Percentiles rank a stretch among this genome's conserved stretches.
phyloP scores from a whole-genome alignment of 257 asterid species.

The Paraleonurus japonicus region DNA sequence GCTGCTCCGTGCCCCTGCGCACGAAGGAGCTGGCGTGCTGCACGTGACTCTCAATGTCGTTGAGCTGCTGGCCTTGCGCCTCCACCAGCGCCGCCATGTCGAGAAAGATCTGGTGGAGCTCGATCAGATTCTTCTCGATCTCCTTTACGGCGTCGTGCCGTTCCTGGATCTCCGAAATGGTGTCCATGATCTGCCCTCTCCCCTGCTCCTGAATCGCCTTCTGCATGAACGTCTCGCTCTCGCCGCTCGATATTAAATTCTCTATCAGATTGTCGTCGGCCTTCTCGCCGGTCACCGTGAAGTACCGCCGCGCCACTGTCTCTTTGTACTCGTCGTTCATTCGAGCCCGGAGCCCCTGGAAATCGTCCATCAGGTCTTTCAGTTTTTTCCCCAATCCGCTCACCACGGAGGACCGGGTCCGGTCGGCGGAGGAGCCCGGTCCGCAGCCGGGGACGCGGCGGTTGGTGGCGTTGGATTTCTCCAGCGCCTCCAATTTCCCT shows the following conservation, averaged over 20 bases:
- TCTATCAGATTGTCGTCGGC: conserved; percentile 49
- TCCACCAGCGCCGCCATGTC: conserved; percentile 59
- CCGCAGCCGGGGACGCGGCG: conserved; percentile 58
- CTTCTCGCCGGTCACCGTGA: conserved; percentile 53
- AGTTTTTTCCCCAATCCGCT: conserved; percentile 53
- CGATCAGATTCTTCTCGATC: conserved; percentile 48
- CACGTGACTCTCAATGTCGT: conserved; percentile 61
- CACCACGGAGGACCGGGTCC: conserved; percentile 46
- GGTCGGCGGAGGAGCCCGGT: conserved; percentile 56
- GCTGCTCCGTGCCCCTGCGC: conserved; percentile 54
- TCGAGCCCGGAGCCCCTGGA: conserved; percentile 45
- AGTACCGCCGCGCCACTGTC: conserved; percentile 53
- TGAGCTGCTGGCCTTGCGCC: conserved; percentile 56
- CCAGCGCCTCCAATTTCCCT: conserved; percentile 46
- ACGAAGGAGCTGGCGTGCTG: conserved; percentile 63
- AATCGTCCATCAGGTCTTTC: conserved; percentile 52
- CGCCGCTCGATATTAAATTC: conserved; percentile 51
- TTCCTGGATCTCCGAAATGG: conserved; percentile 50
- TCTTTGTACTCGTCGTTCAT: conserved; percentile 60
- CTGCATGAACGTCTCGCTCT: conserved; percentile 52
- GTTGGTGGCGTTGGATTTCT: conserved; percentile 44
- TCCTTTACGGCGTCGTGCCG: conserved; percentile 61
- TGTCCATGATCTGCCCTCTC: conserved; percentile 50
- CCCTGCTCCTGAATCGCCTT: conserved; percentile 65
- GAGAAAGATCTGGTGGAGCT: conserved; percentile 49